A percentile compares a stretch with the other conserved stretches of the same genome.
phyloP scores from a whole-genome alignment of 352 stramenopile genomes.

The Pythium volutum region DNA sequence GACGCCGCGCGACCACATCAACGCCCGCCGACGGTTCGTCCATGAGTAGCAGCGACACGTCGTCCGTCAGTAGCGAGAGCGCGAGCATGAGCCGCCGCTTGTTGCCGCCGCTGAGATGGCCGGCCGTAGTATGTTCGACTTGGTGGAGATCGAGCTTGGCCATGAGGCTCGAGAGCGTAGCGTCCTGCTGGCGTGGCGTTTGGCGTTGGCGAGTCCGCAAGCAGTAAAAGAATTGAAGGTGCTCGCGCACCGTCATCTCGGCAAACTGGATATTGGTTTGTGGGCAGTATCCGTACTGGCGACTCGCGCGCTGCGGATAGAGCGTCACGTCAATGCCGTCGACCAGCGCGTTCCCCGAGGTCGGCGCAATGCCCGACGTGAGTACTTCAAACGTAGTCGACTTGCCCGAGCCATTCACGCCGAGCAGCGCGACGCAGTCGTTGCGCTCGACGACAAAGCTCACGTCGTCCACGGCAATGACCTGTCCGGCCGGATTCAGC shows the following conservation, averaged over 20 bases:
- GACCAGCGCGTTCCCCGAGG: slow-evolving; percentile 50
- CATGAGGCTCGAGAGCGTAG: slow-evolving; percentile 45
- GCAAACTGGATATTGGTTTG: slow-evolving; percentile 77
- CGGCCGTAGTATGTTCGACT: slow-evolving; percentile 49
- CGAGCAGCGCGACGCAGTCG: slow-evolving; percentile 91
- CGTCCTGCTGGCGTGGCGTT: slow-evolving; percentile 26
- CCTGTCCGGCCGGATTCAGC: slow-evolving; percentile 45
- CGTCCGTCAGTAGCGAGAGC: slow-evolving; percentile 61
- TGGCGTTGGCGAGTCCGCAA: slow-evolving; percentile 38
- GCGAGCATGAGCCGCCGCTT: slow-evolving; percentile 81
- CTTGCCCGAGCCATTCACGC: slow-evolving; percentile 95
- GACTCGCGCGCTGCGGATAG: slow-evolving; percentile 45
- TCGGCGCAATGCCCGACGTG: slow-evolving; percentile 87
- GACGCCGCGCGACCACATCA: slow-evolving; percentile 68
- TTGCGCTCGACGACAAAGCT: slow-evolving; percentile 82
- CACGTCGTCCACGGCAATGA: slow-evolving; percentile 71
- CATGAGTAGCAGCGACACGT: slow-evolving; percentile 63
- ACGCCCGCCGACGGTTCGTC: slow-evolving; percentile 82
- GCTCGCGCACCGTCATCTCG: slow-evolving; percentile 68
- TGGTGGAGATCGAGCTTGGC: slow-evolving; percentile 55
- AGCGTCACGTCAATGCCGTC: slow-evolving; percentile 57
- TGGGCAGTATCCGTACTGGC: slow-evolving; percentile 75
- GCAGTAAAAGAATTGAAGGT: slow-evolving; percentile 68
- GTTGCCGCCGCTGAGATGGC: slow-evolving; percentile 77
- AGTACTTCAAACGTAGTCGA: slow-evolving; percentile 97